Evolutionary conservation across 1,139 yeast species (phyloP).

Genomic region (Meyerozyma guilliermondii): DNA sequence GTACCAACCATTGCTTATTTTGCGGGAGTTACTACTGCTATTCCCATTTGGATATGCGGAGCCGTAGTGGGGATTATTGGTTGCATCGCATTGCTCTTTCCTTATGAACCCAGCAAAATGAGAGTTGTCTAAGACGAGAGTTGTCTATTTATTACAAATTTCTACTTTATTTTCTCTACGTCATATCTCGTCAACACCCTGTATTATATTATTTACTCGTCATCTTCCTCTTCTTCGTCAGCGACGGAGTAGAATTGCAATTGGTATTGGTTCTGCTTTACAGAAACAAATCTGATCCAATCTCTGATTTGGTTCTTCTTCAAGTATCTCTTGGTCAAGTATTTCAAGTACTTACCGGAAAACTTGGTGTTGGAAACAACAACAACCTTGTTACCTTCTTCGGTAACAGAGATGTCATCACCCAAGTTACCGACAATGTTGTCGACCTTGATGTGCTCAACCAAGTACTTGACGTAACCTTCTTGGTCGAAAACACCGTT

Average conservation of each 20-base stretch:
- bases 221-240: slow-evolving; percentile 88
- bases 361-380: slow-evolving; percentile 90
- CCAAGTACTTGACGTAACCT: slow-evolving; percentile 95
- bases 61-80: slow-evolving; percentile 29
- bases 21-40: slow-evolving; percentile 19
- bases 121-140: slow-evolving; percentile 15
- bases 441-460: slow-evolving; percentile 99
- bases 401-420: slow-evolving; percentile 84
- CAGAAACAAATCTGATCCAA: slow-evolving; percentile 99
- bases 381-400: slow-evolving; percentile 81
- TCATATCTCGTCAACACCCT: slow-evolving; percentile 1
- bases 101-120: slow-evolving; percentile 29
- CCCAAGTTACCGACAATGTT: slow-evolving; percentile 96
- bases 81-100: slow-evolving; percentile 23
- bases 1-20: slow-evolving; percentile 28
- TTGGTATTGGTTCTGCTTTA: slow-evolving; percentile 94
- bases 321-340: slow-evolving; percentile 98
- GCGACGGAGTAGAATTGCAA: slow-evolving; percentile 99
- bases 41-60: slow-evolving; percentile 33
- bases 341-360: slow-evolving; percentile 99
- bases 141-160: background rate
- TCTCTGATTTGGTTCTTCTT: slow-evolving; percentile 99
- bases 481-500: slow-evolving; percentile 97
- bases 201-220: slow-evolving; percentile 44
- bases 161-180: background rate